Conservation (phyloP, 192 early-diverging fungal genomes). For the Coemansia sp. region DNA sequence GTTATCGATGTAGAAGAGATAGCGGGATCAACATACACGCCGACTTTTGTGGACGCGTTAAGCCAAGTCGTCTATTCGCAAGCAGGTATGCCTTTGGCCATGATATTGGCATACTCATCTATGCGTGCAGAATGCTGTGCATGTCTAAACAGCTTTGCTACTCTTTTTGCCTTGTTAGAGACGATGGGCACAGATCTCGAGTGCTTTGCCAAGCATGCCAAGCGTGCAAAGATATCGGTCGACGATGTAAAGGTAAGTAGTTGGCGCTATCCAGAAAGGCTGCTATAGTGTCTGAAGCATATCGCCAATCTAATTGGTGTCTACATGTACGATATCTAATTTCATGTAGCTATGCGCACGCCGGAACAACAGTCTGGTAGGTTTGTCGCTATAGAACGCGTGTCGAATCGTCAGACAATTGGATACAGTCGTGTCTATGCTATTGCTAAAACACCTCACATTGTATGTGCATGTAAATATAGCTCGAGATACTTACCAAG, state of each 20-base stretch:
- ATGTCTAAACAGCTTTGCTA: not conserved
- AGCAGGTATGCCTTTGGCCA: constrained; percentile 17
- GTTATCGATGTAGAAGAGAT: constrained; percentile 24
- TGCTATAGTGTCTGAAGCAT: not conserved
- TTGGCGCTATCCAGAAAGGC: not conserved
- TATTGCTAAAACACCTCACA: not conserved
- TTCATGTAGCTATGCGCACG: constrained; percentile 40
- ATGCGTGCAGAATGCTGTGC: not conserved
- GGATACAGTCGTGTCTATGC: not conserved
- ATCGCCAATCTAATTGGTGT: not conserved
- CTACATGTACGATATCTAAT: not conserved
- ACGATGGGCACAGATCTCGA: constrained; percentile 48
- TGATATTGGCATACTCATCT: not conserved
- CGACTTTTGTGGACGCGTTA: constrained; percentile 46
- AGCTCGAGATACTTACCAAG: constrained; percentile 17
- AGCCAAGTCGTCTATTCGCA: constrained; percentile 47
- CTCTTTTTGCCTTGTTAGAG: constrained; percentile 15
- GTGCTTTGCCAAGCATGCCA: constrained; percentile 52
- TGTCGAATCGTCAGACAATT: not conserved
- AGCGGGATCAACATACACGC: constrained; percentile 21
- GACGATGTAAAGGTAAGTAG: constrained; percentile 45
- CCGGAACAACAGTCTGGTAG: constrained; percentile 37
- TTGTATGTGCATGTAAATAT: not conserved
- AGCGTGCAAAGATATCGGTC: constrained; percentile 50
- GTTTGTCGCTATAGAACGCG: not conserved